These are phyloP conservation scores for Candida glucosophila DNA, from an alignment of 1,139 yeast species.

Conservation along the genomic window DNA sequence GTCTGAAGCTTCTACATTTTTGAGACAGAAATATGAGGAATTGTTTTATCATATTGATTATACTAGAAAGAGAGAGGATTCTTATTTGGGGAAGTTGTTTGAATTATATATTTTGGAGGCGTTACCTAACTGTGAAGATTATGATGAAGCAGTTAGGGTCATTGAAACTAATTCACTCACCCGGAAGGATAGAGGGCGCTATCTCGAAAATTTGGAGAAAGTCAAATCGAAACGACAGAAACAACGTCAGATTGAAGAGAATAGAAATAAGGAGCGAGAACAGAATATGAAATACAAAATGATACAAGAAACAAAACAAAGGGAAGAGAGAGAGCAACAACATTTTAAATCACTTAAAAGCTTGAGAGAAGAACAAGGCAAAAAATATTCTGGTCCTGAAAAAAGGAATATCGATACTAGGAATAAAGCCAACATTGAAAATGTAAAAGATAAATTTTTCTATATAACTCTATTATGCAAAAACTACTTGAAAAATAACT, in stretches of 20 bases:
- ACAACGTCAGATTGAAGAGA: slow-evolving; percentile 9
- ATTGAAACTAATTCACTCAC: slow-evolving; percentile 13
- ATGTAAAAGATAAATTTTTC: slow-evolving; percentile 8
- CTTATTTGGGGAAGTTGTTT: slow-evolving; percentile 15
- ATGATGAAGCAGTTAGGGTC: slow-evolving; percentile 19
- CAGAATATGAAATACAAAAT: slow-evolving; percentile 27
- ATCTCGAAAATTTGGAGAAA: slow-evolving; percentile 7
- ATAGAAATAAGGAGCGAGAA: slow-evolving; percentile 16
- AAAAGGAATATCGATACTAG: background rate
- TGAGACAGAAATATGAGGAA: slow-evolving; percentile 4
- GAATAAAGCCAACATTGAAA: slow-evolving; percentile 1
- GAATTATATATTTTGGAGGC: slow-evolving; percentile 31
- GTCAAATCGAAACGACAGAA: slow-evolving; percentile 11
- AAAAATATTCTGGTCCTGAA: background rate
- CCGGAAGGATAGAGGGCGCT: no score
- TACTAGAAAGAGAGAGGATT: slow-evolving; percentile 8
- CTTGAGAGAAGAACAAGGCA: no score
- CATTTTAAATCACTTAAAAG: no score
- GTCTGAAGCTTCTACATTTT: no score
- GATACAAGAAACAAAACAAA: slow-evolving; percentile 9
- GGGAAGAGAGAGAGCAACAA: no score
- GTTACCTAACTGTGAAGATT: slow-evolving; percentile 21
- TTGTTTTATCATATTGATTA: slow-evolving; percentile 7
- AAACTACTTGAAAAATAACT: slow-evolving; percentile 20
- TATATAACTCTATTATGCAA: slow-evolving; percentile 12